A percentile compares a stretch with the other conserved stretches of the same genome.
phyloP scores from a whole-genome alignment of 2,329 filamentous ascomycete species.

The Aureobasidium sp. region DNA sequence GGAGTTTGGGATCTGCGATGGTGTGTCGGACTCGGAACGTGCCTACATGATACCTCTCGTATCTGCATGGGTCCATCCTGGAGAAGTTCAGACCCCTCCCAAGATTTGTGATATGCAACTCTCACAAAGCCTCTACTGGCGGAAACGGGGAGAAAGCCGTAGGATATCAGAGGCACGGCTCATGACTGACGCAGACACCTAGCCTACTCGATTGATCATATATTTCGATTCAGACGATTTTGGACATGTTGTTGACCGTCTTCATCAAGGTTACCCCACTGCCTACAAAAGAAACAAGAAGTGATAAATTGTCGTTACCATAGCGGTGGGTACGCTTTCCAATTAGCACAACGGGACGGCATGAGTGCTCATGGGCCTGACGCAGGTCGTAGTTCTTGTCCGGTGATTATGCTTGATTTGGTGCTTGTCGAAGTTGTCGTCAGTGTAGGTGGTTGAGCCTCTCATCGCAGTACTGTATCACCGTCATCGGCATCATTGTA shows the following conservation, averaged over 20 bases:
- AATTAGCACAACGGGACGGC: not conserved
- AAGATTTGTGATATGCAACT: not conserved
- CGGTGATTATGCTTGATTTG: not conserved
- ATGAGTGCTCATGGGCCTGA: not conserved
- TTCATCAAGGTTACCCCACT: constrained; percentile 3
- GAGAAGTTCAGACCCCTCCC: not conserved
- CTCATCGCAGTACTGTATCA: not conserved
- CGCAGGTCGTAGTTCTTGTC: not conserved
- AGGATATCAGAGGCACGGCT: not conserved
- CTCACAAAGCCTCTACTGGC: not conserved
- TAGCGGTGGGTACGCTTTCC: constrained; percentile 2
- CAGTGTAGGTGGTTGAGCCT: not conserved
- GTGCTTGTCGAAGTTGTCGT: not conserved
- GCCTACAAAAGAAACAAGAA: not conserved
- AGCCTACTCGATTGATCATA: not conserved
- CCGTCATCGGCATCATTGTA: not conserved
- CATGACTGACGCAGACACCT: not conserved
- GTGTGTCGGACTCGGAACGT: constrained; percentile 5
- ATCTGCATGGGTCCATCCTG: not conserved
- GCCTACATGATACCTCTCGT: constrained; percentile 9
- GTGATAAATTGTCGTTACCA: constrained; percentile 11
- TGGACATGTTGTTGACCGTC: not conserved
- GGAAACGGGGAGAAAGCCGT: not conserved
- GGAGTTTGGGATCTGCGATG: not conserved
- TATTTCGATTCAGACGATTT: not conserved